Percentiles rank a stretch among this genome's conserved stretches.
Evolutionary conservation across 768 basidiomycete species (phyloP).

Genomic region (Lanmaoa pseudosensibilis): DNA sequence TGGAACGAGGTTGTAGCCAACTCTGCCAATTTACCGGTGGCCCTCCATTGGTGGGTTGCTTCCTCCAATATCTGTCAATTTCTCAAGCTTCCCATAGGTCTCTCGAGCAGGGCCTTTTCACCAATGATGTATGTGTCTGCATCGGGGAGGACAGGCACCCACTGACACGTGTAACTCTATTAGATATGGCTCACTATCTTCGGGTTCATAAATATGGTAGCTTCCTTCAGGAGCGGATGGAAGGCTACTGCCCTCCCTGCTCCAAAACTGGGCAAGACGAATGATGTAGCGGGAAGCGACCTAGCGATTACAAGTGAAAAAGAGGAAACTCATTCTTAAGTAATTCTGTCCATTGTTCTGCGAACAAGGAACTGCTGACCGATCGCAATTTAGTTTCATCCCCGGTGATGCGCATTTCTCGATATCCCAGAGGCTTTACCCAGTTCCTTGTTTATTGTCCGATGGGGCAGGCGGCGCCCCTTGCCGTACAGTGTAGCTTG

Average conservation of each 20-base stretch:
- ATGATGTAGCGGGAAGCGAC: slow-evolving; percentile 4
- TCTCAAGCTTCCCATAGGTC: slow-evolving; percentile 49
- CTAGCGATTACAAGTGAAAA: slow-evolving; percentile 9
- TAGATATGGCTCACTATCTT: slow-evolving; percentile 44
- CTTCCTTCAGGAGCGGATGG: slow-evolving; percentile 71
- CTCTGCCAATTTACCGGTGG: slow-evolving; percentile 74
- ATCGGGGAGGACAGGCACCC: neutral
- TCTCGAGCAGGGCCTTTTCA: slow-evolving; percentile 61
- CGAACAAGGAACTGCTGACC: neutral
- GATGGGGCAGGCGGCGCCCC: no score
- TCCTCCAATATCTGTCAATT: neutral
- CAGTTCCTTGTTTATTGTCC: no score
- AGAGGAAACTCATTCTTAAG: slow-evolving; percentile 10
- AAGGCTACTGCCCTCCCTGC: slow-evolving; percentile 52
- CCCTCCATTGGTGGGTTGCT: slow-evolving; percentile 72
- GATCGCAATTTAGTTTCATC: neutral
- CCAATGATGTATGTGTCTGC: slow-evolving; percentile 53
- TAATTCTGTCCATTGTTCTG: neutral
- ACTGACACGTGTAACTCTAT: slow-evolving; percentile 5
- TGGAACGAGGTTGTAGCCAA: slow-evolving; percentile 75
- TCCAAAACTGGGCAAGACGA: neutral
- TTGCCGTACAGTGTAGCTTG: no score
- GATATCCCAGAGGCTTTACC: neutral
- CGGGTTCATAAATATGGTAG: slow-evolving; percentile 50
- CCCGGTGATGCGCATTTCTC: neutral